phyloP scores from a whole-genome alignment of 352 stramenopile genomes.

The Aphanomyces cochlioides region DNA sequence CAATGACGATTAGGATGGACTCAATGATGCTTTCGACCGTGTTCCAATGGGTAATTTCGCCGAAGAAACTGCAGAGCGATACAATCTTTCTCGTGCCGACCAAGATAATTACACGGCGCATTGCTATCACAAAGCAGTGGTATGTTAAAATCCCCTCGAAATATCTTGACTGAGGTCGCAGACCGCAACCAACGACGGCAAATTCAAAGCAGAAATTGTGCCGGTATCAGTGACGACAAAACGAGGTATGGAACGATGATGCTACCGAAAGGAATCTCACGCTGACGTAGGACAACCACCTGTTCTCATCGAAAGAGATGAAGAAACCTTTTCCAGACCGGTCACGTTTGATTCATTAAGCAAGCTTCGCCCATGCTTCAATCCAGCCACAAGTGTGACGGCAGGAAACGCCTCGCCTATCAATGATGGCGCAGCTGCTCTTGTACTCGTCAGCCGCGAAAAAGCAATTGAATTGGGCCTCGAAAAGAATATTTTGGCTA shows the following conservation, averaged over 20 bases:
- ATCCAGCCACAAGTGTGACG: slow-evolving; percentile 95
- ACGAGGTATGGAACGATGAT: slow-evolving; percentile 3
- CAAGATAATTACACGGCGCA: slow-evolving; percentile 95
- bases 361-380: slow-evolving; percentile 90
- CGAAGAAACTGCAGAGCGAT: slow-evolving; percentile 92
- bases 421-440: slow-evolving; percentile 95
- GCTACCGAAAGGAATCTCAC: neutral
- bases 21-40: slow-evolving; percentile 92
- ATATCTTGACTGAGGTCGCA: neutral
- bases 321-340: slow-evolving; percentile 76
- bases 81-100: slow-evolving; percentile 90
- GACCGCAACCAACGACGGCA: slow-evolving; percentile 40
- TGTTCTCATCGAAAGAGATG: slow-evolving; percentile 60
- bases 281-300: slow-evolving; percentile 13
- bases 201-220: slow-evolving; percentile 89
- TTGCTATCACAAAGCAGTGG: slow-evolving; percentile 83
- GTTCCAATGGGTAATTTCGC: slow-evolving; percentile 95
- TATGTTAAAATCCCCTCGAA: slow-evolving; percentile 6
- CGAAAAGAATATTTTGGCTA: slow-evolving; percentile 50
- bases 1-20: slow-evolving; percentile 50
- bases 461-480: slow-evolving; percentile 82
- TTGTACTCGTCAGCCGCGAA: slow-evolving; percentile 94
- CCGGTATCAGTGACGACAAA: slow-evolving; percentile 67
- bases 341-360: slow-evolving; percentile 82
- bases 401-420: slow-evolving; percentile 95